Evolutionary conservation across 108 stramenopile genomes (phyloP).

Genomic region (Aureococcus anophagefferens): DNA sequence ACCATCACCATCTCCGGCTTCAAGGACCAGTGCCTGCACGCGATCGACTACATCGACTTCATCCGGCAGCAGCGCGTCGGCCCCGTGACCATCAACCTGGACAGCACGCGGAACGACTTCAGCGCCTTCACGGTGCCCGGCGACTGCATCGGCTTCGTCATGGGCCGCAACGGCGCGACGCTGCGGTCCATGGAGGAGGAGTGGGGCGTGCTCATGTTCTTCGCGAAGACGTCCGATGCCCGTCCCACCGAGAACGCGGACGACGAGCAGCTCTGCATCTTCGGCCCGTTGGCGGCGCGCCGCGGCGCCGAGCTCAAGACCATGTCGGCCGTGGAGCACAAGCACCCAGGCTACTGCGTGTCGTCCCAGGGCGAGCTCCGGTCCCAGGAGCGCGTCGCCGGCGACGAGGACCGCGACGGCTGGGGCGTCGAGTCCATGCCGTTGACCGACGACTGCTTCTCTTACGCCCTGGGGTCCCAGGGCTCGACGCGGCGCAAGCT

Average conservation of each 20-base stretch:
- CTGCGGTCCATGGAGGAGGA: neutral
- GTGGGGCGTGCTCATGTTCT: slow-evolving; percentile 8
- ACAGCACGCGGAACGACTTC: neutral
- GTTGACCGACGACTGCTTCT: neutral
- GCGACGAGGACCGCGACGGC: neutral
- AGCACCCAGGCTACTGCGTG: neutral
- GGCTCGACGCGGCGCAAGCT: neutral
- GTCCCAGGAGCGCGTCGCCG: neutral
- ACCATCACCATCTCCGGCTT: neutral
- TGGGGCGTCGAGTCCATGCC: neutral
- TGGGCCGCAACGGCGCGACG: neutral
- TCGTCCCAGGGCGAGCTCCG: neutral
- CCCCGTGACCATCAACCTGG: neutral
- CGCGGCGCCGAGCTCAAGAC: neutral
- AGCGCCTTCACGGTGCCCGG: neutral
- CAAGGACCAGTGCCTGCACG: neutral
- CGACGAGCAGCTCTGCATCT: neutral
- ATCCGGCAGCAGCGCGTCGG: neutral
- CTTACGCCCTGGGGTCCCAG: neutral
- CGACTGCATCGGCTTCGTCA: slow-evolving; percentile 5
- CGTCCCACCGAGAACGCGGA: neutral
- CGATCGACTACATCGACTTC: slow-evolving; percentile 1
- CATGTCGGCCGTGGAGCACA: neutral
- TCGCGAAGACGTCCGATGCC: neutral
- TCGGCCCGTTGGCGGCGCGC: neutral